Base-by-base conservation (phyloP, 2,329 filamentous ascomycete species). In the Stagonosporopsis cucurbitacearum region DNA sequence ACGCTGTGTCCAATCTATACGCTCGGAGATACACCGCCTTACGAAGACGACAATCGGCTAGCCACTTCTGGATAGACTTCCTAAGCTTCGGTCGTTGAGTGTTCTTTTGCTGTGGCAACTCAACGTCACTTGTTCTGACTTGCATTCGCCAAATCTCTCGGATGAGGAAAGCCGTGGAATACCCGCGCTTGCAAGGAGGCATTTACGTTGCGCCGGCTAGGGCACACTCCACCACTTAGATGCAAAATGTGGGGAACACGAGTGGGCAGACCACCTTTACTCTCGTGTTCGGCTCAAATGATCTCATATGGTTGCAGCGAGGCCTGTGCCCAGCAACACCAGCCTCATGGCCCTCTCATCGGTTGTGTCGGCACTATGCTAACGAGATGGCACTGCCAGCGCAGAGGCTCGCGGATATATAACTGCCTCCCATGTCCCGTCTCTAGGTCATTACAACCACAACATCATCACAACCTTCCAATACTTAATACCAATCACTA, bases 241-340 rank as follows among this genome's bases (percentile, higher is more conserved):
- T 17, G 6, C 32, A 44, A 59, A 62, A 47, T 50, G 22, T 58
- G 58, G 62, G 47, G 64, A 57, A 40, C 13, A 54, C 42, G 32
- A 51, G 49, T 28, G 51, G 40, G 54, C 37, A 42, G 39, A 40
- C 56, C 37, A 37, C 20, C 25, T 48, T n/a, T 30, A 36, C 19
- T 45, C 54, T 65, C 57, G 62, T 64, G 46, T 62, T 58, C 17
- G n/a, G 30, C 36, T 19, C 26, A 30, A 17, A 63, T 63, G 60
- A 66, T 50, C 51, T 66, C 66, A 66, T 62, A 58, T 32, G 7
- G 57, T 62, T 60, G 49, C 59, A 63, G 43, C 54, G 42, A 26
- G 39, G 40, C 37, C 50, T 26, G n/a, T 17, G 58, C 57, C 58
- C 37, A 59, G 50, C 44, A 43, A 53, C 50, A 54, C 53, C 50